Base-by-base conservation (phyloP, 495 filamentous ascomycete genomes). In the Xylaria scruposa region DNA sequence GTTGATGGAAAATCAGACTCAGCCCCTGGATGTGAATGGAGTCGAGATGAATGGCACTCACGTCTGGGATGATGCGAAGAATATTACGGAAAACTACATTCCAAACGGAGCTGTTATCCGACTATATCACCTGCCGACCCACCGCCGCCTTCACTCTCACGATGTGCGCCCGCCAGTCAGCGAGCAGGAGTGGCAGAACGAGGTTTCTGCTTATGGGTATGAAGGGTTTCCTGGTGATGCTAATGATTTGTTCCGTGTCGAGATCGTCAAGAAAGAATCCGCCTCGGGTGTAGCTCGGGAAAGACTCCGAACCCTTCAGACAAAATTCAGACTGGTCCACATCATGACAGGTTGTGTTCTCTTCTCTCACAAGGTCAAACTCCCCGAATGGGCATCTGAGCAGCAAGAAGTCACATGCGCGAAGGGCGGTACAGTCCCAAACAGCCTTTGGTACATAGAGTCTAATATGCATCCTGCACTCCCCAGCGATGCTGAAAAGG, bases 321-420 rank as follows among this genome's bases (percentile, higher is more conserved):
- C 94, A 73, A 99, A 98, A 80, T 99, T 99, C 83, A 91, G 88
- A 74, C 90, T 99, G 61, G 88, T 98, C 65, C 96, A 99, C 76
- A 83, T 97, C 77, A 97, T 98, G 96, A 97, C 95, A 62, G 94
- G 95, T 47, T 99, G 96, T 81, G 93, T 93, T 10, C 86, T 99
- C 42, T 99, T 99, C 83, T 98, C 95, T 2, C 96, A 99, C 84
- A 98, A 97, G 83, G 95, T 98, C 78, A 98, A 98, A 82, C 91
- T 99, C 46, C 96, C 96, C 1, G 93, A 97, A 2, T 99, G 96
- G 96, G 96, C 91, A 38, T 99, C 88, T 49, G 96, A 98, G 74
- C 96, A 99, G 78, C 96, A 99, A 80, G 96, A 99, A 81, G 96
- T 99, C 33, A 99, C 96, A 40, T 99, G 96, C 78, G 96, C 96